Conservation (phyloP, 2,329 filamentous ascomycete genomes). For the Colletotrichum trifolii region DNA sequence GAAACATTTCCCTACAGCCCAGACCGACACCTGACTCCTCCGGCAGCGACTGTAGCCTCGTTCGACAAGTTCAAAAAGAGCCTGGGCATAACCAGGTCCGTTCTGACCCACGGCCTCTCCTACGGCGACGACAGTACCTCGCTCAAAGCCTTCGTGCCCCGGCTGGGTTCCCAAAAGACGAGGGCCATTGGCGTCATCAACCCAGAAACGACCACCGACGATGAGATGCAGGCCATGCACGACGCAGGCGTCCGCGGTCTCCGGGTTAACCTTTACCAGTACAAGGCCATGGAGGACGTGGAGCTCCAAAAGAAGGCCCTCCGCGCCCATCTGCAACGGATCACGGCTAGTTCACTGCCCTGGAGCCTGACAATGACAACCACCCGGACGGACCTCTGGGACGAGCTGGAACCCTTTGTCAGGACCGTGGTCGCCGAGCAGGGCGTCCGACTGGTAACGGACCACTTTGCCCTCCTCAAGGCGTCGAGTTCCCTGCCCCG, state of each 20-base stretch:
- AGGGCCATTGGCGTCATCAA: slow-evolving; percentile 46
- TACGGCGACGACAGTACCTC: slow-evolving; percentile 50
- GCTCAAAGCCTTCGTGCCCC: slow-evolving; percentile 44
- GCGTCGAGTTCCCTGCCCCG: slow-evolving; percentile 44
- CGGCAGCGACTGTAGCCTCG: slow-evolving; percentile 17
- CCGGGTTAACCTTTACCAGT: slow-evolving; percentile 49
- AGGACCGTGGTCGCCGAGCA: slow-evolving; percentile 36
- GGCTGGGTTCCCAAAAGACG: slow-evolving; percentile 42
- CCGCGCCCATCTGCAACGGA: slow-evolving; percentile 41
- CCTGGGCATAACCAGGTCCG: slow-evolving; percentile 46
- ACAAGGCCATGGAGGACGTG: slow-evolving; percentile 50
- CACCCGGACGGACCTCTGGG: slow-evolving; percentile 46
- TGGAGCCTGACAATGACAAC: slow-evolving; percentile 48
- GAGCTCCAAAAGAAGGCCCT: slow-evolving; percentile 47
- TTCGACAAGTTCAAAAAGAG: slow-evolving; percentile 36
- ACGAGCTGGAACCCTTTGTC: slow-evolving; percentile 40
- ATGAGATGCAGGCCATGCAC: slow-evolving; percentile 42
- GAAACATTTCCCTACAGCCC: slow-evolving; percentile 26
- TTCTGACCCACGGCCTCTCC: slow-evolving; percentile 49
- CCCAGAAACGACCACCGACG: slow-evolving; percentile 39
- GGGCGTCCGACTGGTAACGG: slow-evolving; percentile 46
- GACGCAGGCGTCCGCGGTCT: slow-evolving; percentile 46
- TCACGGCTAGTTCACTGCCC: slow-evolving; percentile 38
- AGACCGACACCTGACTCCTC: slow-evolving; percentile 27
- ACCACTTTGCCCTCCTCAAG: slow-evolving; percentile 51